Evolutionary conservation across 768 basidiomycete species (phyloP), one percentile per base, ranked within the genome.

Genomic region (Amanita fuliginea): DNA sequence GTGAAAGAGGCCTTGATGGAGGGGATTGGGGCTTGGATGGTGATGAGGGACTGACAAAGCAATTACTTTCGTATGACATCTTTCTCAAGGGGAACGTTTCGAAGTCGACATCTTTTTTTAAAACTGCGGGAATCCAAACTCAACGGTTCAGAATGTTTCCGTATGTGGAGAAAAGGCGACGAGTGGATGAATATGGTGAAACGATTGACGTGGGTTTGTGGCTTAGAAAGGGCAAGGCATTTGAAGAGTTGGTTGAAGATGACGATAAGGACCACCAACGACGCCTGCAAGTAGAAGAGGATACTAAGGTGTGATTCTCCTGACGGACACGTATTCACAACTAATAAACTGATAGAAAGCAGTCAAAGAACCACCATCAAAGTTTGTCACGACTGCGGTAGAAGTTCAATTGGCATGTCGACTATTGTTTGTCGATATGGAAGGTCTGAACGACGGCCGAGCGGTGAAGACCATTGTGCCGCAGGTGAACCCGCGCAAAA

Each of bases 101-200:
- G 22, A 86, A 87, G 55, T 73, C 85, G 21, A 86, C 81, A 1
- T 83, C 84, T 2, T 93, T 92, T 68, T 95, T 93, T 74, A 92
- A 91, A 63, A 83, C 70, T 51, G 69, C 79, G 7, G 80, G 79
- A 11, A 72, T 74, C 8, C 82, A 86, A 55, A 69, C 76, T 13
- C 88, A 86, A 54, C 73, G 96, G 46, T 98, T 88, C 64, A 76
- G 95, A 55, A 97, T 97, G 93, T 98, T 97, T 67, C 96, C 96
- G 0, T 93, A 91, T 55, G 80, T 95, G 24, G 95, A 98, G 67
- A 85, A 89, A 66, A 89, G 86, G 60, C 72, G 91, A 55, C 76
- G 87, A 55, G 88, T 98, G 18, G 96, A 99, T 60, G 89, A 88
- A 56, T 99, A 90, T 61, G 96, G 96, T 7, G 96, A 99, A 70